Percentiles rank a stretch among this genome's conserved stretches.
Evolutionary conservation across 2,329 filamentous ascomycete genomes (phyloP).

Genomic region (Alternaria brassicae): DNA sequence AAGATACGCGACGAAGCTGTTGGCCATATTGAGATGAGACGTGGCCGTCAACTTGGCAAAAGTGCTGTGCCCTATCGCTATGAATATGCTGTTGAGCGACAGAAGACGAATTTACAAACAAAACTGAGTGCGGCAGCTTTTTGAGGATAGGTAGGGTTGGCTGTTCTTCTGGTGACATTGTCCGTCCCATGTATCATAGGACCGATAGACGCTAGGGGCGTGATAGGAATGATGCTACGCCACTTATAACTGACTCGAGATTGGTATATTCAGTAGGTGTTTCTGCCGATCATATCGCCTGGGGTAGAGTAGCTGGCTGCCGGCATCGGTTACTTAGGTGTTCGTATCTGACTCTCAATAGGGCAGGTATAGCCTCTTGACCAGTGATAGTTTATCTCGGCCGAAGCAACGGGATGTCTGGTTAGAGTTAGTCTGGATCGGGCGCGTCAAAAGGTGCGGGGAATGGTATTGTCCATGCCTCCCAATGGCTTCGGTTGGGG

Average conservation of each 20-base stretch:
- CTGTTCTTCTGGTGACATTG: constrained; percentile 17
- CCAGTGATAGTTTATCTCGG: constrained; percentile 3
- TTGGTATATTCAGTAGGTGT: constrained; percentile 17
- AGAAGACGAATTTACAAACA: background rate
- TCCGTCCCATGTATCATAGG: constrained; percentile 13
- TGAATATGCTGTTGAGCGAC: background rate
- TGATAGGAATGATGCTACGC: constrained; percentile 23
- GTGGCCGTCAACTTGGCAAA: background rate
- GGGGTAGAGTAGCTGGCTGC: constrained; percentile 11
- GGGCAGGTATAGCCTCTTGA: constrained; percentile 6
- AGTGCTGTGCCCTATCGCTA: background rate
- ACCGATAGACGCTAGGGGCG: constrained; percentile 1
- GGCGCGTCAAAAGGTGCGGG: constrained; percentile 9
- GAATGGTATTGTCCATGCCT: constrained; percentile 8
- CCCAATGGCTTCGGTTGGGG: constrained; percentile 5
- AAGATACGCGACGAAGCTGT: constrained; percentile 43
- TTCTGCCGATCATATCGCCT: constrained; percentile 9
- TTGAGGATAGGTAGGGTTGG: constrained; percentile 2
- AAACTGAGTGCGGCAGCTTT: too few relatives aligned
- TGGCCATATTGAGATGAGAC: constrained; percentile 30
- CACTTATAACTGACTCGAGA: constrained; percentile 22
- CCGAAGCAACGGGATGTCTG: constrained; percentile 9
- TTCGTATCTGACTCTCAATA: constrained; percentile 12
- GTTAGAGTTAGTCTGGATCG: constrained; percentile 7
- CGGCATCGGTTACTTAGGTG: constrained; percentile 19